These are phyloP conservation scores for Aspergillus affinis DNA, from an alignment of 495 filamentous ascomycete species.

Conservation along the genomic window DNA sequence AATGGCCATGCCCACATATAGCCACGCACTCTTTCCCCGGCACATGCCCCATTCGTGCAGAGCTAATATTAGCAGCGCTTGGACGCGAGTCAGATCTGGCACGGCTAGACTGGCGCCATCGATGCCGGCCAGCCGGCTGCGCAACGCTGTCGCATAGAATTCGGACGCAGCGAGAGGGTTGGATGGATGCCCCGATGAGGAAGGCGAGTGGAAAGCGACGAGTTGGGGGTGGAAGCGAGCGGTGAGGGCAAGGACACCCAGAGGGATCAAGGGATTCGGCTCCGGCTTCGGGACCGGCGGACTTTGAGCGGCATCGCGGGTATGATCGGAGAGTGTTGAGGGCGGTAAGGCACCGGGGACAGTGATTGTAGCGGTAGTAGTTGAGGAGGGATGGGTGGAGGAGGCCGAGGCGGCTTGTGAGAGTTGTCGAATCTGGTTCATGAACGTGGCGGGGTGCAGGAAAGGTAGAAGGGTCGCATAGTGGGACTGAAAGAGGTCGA, in stretches of 20 bases:
- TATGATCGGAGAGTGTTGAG: slow-evolving; percentile 7
- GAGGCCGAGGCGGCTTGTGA: slow-evolving; percentile 30
- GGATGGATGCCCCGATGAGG: slow-evolving; percentile 42
- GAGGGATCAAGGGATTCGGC: slow-evolving; percentile 62
- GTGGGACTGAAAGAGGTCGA: slow-evolving; percentile 80
- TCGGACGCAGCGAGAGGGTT: slow-evolving; percentile 72
- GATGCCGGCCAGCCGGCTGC: slow-evolving; percentile 59
- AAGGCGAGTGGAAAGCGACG: slow-evolving; percentile 61
- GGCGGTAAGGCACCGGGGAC: slow-evolving; percentile 7
- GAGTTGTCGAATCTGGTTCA: slow-evolving; percentile 54
- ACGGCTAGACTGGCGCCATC: slow-evolving; percentile 53
- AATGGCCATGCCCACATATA: slow-evolving; percentile 76
- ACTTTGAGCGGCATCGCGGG: slow-evolving; percentile 28
- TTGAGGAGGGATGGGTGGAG: slow-evolving; percentile 10
- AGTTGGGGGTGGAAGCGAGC: slow-evolving; percentile 73
- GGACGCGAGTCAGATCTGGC: slow-evolving; percentile 66
- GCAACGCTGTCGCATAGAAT: slow-evolving; percentile 73
- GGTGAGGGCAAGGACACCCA: slow-evolving; percentile 77
- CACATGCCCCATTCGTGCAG: slow-evolving; percentile 84
- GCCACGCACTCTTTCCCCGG: slow-evolving; percentile 72
- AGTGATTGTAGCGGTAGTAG: slow-evolving; percentile 2
- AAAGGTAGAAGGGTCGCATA: slow-evolving; percentile 83
- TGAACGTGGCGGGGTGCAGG: slow-evolving; percentile 73
- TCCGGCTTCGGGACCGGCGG: slow-evolving; percentile 40
- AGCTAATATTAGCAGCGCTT: slow-evolving; percentile 78